Evolutionary conservation across 2,329 filamentous ascomycete genomes (phyloP), one percentile per base, ranked within the genome.

Genomic region (Sporothrix variecibatus): DNA sequence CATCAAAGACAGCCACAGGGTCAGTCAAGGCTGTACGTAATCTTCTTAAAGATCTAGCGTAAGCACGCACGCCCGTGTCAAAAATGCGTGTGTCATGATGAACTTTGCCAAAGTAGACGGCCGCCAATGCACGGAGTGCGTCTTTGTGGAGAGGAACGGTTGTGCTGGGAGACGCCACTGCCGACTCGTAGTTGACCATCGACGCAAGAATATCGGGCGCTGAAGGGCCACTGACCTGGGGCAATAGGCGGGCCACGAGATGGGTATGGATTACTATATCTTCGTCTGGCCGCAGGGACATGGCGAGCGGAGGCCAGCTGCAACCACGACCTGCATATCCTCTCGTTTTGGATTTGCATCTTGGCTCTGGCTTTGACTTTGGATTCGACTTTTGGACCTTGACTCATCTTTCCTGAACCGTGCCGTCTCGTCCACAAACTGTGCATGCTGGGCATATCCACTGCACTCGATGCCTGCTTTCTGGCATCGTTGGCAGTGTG

Each of bases 21-120:
- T 49, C 40, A 23, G 62, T 38, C 38, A 67, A 9, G 3, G 62
- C 62, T 2, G 23, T 46, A 4, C 40, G 38, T 38, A 67, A 7
- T n/a, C 26, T n/a, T 3, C 23, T 5, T 38, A 67, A 23, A 20
- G 62, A 43, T 38, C 23, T 40, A 12, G 28, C 62, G 9, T 67
- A 67, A 1, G 40, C 62, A 3, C 40, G 62, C 62, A 67, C 38
- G 38, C 62, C 62, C 62, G 38, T 40, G 40, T 49, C 62, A 49
- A 46, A 67, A 38, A 67, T 49, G 38, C 62, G 62, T 12, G 38
- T 28, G 38, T 67, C 62, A 11, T 26, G 62, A 23, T 67, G 23
- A 8, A 67, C 62, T 23, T 67, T 67, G 38, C 62, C 62, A 46
- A 67, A 67, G 12, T 46, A 67, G 62, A 67, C 62, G 38, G 62